Evolutionary conservation across 2,329 filamentous ascomycete genomes (phyloP).

Genomic region (Fusarium napiforme): DNA sequence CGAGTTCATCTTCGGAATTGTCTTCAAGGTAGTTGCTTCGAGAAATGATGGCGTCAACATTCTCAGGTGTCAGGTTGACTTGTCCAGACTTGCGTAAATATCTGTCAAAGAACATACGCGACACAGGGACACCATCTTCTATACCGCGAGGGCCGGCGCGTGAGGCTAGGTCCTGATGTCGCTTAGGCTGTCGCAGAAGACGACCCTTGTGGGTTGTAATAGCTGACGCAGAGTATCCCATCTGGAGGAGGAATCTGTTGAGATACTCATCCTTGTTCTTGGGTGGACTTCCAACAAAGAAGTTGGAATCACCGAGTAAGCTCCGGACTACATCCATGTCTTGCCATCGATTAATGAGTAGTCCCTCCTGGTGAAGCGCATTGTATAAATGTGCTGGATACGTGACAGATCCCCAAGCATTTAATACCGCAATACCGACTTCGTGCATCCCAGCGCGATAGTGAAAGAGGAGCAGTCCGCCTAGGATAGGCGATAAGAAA

Average conservation of each 20-base stretch:
- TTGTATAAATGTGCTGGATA: not conserved
- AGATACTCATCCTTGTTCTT: not conserved
- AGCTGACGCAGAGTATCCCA: not conserved
- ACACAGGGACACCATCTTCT: not conserved
- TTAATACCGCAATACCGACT: fast-evolving
- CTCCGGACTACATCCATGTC: not conserved
- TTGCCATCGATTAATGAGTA: not conserved
- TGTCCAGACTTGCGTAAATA: not conserved
- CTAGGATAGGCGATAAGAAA: not conserved
- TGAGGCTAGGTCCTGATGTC: not conserved
- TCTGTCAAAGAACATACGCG: not conserved
- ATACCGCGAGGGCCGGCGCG: not conserved
- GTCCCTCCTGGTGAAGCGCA: not conserved
- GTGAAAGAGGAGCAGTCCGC: not conserved
- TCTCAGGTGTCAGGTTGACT: not conserved
- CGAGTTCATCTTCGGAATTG: not conserved
- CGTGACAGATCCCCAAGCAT: fast-evolving
- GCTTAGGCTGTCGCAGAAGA: not conserved
- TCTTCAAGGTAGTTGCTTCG: not conserved
- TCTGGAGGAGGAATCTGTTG: not conserved
- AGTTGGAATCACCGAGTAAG: not conserved
- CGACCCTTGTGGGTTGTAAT: not conserved
- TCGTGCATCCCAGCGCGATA: not conserved
- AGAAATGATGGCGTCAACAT: not conserved
- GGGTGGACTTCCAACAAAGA: not conserved